phyloP scores from a whole-genome alignment of 345 rosid species.

The Eucalyptus tenuipes region DNA sequence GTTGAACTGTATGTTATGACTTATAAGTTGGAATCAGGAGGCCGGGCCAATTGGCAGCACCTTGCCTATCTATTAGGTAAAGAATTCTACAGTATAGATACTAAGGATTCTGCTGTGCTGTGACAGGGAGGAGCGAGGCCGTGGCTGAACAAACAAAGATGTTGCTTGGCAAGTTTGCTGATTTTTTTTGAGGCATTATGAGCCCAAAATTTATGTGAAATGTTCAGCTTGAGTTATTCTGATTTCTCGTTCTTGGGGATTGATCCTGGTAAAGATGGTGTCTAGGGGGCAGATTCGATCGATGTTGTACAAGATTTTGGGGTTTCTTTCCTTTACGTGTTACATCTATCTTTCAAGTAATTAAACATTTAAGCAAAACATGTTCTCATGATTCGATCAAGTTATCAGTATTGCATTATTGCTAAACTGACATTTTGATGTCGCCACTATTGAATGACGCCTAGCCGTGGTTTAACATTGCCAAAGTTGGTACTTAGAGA shows the following conservation, averaged over 20 bases:
- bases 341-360: neutral
- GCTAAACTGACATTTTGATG: neutral
- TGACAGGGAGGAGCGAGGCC: conserved; percentile 52
- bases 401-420: neutral
- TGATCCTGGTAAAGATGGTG: neutral
- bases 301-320: neutral
- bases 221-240: neutral
- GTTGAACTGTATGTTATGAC: neutral
- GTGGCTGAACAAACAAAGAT: conserved; percentile 14
- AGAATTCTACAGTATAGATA: neutral
- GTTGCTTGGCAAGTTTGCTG: conserved; percentile 5
- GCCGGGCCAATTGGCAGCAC: neutral
- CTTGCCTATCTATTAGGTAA: neutral
- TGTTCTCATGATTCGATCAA: neutral
- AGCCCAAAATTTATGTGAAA: conserved; percentile 1
- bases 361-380: neutral
- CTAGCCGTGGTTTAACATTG: neutral
- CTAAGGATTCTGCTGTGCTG: neutral
- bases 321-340: neutral
- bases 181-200: conserved; percentile 17
- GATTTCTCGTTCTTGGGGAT: neutral
- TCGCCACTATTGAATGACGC: neutral
- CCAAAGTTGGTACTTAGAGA: neutral
- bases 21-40: neutral
- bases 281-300: neutral